A percentile compares a stretch with the other conserved stretches of the same genome.
Evolutionary conservation across 1,284 basidiomycete species (phyloP).

Genomic region (Inonotus hispidus): DNA sequence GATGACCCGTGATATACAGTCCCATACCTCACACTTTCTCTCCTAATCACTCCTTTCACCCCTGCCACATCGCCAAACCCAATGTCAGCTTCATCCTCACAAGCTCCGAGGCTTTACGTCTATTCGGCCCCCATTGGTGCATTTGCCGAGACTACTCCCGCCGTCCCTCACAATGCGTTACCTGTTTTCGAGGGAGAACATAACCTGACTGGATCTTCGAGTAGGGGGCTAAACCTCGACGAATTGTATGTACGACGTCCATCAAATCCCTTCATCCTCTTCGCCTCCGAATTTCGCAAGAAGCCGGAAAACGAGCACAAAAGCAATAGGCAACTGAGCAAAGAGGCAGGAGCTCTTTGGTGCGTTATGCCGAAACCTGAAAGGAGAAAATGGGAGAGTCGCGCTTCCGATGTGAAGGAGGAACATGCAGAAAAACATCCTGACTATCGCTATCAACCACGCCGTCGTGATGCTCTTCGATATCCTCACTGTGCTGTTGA

Average conservation of each 20-base stretch:
- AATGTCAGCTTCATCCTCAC: background rate
- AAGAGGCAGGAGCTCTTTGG: conserved; percentile 51
- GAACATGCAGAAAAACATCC: conserved; percentile 52
- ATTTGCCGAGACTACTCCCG: background rate
- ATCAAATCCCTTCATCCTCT: conserved; percentile 82
- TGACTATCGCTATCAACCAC: conserved; percentile 49
- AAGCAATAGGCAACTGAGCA: conserved; percentile 53
- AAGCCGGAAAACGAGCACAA: conserved; percentile 37
- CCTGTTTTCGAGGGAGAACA: background rate
- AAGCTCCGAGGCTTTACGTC: background rate
- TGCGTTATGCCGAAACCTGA: conserved; percentile 41
- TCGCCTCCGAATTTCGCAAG: conserved; percentile 43
- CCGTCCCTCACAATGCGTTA: background rate
- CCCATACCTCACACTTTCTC: background rate
- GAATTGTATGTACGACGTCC: conserved; percentile 54
- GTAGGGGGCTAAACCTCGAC: background rate
- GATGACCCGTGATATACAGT: background rate
- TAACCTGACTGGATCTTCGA: background rate
- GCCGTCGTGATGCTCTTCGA: conserved; percentile 31
- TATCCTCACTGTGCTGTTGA: background rate
- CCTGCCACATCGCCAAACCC: background rate
- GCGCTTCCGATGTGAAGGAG: conserved; percentile 53
- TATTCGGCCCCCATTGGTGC: background rate
- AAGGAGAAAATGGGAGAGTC: conserved; percentile 44
- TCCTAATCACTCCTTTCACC: background rate